Evolutionary conservation across 495 filamentous ascomycete species (phyloP).

Genomic region (Tetracladium setigerum): DNA sequence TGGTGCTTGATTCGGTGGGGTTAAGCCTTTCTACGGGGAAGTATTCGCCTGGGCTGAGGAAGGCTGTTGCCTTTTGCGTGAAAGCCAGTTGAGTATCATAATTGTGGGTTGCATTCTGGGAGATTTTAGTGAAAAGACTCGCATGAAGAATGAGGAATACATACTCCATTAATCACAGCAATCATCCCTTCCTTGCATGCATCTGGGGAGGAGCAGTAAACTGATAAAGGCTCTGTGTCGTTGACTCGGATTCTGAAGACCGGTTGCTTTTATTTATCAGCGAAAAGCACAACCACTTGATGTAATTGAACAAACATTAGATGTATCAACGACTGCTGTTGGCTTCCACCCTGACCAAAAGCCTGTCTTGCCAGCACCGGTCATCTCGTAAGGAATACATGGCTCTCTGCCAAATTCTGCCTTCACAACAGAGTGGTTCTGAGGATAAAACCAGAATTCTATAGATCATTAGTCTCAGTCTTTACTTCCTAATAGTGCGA

Average conservation of each 20-base stretch:
- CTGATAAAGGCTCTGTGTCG: slow-evolving; percentile 50
- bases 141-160: neutral
- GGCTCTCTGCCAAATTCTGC: slow-evolving; percentile 42
- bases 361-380: slow-evolving; percentile 28
- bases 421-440: slow-evolving; percentile 50
- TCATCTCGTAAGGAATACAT: slow-evolving; percentile 51
- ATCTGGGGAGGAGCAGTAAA: slow-evolving; percentile 47
- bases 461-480: neutral
- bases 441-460: slow-evolving; percentile 51
- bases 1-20: neutral
- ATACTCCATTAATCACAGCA: slow-evolving; percentile 39
- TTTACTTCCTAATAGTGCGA: neutral
- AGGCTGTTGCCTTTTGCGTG: slow-evolving; percentile 5
- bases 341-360: slow-evolving; percentile 40
- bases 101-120: slow-evolving; percentile 18
- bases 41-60: slow-evolving; percentile 10
- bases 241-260: slow-evolving; percentile 44
- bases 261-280: slow-evolving; percentile 30
- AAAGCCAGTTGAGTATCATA: slow-evolving; percentile 5
- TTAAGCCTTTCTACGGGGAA: slow-evolving; percentile 7
- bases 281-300: neutral
- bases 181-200: slow-evolving; percentile 38
- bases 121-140: neutral
- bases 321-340: slow-evolving; percentile 25
- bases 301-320: slow-evolving; percentile 23